Evolutionary conservation across 192 early-diverging fungal genomes (phyloP).

Genomic region (Dispira simplex): DNA sequence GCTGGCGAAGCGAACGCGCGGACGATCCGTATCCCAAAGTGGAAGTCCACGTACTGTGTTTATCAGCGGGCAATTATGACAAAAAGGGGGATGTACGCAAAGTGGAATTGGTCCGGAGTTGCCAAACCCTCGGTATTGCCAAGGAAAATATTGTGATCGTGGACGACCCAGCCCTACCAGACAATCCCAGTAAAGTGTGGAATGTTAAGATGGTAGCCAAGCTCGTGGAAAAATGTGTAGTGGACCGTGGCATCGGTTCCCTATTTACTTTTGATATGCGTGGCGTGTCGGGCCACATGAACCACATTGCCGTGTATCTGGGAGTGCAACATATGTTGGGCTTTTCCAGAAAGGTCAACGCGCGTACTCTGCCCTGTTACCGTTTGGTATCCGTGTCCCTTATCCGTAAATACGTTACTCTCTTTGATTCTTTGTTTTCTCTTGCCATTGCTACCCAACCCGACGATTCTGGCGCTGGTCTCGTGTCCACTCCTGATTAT

Average conservation of each 20-base stretch:
- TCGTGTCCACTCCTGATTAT: conserved; percentile 8
- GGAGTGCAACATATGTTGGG: conserved; percentile 43
- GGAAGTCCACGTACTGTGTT: conserved; percentile 59
- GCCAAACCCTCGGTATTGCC: conserved; percentile 22
- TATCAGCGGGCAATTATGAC: conserved; percentile 58
- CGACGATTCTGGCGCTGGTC: not conserved
- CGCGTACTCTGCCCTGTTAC: conserved; percentile 28
- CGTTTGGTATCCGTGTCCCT: conserved; percentile 37
- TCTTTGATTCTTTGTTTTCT: conserved; percentile 30
- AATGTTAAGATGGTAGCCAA: conserved; percentile 36
- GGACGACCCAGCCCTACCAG: conserved; percentile 37
- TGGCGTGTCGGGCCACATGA: conserved; percentile 83
- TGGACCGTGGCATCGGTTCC: conserved; percentile 35
- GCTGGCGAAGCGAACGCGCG: not conserved
- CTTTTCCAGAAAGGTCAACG: conserved; percentile 30
- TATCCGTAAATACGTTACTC: conserved; percentile 35
- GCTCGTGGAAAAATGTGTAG: conserved; percentile 38
- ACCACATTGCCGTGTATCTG: conserved; percentile 68
- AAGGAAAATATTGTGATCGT: conserved; percentile 30
- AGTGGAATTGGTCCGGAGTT: conserved; percentile 23
- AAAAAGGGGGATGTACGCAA: conserved; percentile 24
- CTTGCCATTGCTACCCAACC: conserved; percentile 14
- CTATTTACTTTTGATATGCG: conserved; percentile 80
- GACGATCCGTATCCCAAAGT: conserved; percentile 25
- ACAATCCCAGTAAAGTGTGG: conserved; percentile 51